These are phyloP conservation scores for Alternaria incomplexa DNA, from an alignment of 2,329 filamentous ascomycete genomes.

Conservation along the genomic window DNA sequence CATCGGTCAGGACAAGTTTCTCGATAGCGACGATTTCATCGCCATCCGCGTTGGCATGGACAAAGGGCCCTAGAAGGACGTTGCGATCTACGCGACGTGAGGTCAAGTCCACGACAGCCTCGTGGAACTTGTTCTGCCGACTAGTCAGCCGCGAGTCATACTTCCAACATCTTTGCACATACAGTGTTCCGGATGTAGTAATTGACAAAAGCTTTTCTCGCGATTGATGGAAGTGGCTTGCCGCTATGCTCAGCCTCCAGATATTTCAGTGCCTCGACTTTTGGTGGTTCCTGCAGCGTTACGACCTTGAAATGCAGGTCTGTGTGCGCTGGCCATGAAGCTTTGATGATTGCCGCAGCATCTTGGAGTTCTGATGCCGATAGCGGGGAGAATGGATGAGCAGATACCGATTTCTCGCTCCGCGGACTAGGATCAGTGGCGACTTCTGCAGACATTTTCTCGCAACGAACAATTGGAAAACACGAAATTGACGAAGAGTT, in stretches of 20 bases:
- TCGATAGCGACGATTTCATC: slow-evolving; percentile 67
- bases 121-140: slow-evolving; percentile 66
- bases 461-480: neutral
- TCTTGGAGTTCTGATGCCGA: slow-evolving; percentile 63
- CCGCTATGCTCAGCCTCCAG: slow-evolving; percentile 66
- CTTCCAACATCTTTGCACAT: slow-evolving; percentile 19
- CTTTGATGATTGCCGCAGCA: slow-evolving; percentile 57
- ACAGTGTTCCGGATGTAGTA: slow-evolving; percentile 68
- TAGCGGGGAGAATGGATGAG: slow-evolving; percentile 67
- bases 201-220: slow-evolving; percentile 61
- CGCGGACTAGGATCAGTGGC: slow-evolving; percentile 28
- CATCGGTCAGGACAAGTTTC: slow-evolving; percentile 61
- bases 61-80: slow-evolving; percentile 62
- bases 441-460: slow-evolving; percentile 39
- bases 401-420: slow-evolving; percentile 26
- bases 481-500: neutral
- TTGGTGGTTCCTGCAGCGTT: slow-evolving; percentile 69
- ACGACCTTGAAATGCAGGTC: slow-evolving; percentile 71
- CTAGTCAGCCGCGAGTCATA: slow-evolving; percentile 1
- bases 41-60: slow-evolving; percentile 64
- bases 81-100: slow-evolving; percentile 61
- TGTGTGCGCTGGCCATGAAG: slow-evolving; percentile 62
- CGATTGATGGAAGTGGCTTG: slow-evolving; percentile 57
- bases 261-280: slow-evolving; percentile 65
- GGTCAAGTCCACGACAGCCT: slow-evolving; percentile 64